A percentile compares a stretch with the other conserved stretches of the same genome.
These are phyloP conservation scores for Salix viminalis DNA, from an alignment of 345 rosid species.

Conservation along the genomic window DNA sequence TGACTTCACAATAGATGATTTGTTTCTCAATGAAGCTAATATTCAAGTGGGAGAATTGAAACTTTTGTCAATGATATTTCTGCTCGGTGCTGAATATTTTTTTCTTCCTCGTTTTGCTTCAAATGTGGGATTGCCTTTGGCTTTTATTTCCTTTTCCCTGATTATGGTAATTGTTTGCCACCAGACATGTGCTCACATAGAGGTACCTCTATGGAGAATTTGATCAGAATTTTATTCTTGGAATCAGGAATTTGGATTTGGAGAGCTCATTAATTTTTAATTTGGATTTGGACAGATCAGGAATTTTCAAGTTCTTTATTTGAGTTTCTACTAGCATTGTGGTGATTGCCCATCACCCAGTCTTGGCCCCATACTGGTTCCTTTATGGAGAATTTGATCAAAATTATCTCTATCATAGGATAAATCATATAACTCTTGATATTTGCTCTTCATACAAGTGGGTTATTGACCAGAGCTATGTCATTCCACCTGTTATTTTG, in stretches of 20 bases:
- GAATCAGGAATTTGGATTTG: not conserved
- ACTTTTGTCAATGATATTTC: not conserved
- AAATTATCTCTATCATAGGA: not conserved
- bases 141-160: not conserved
- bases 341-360: too few species aligned
- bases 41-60: not conserved
- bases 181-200: not conserved
- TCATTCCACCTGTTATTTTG: not conserved
- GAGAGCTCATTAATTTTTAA: not conserved
- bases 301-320: not conserved
- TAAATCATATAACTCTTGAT: too few species aligned
- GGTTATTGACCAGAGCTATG: too few species aligned
- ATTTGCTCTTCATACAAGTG: too few species aligned
- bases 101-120: not conserved
- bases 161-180: not conserved
- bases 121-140: too few species aligned
- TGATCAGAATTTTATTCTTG: too few species aligned
- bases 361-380: not conserved
- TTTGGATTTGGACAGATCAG: not conserved
- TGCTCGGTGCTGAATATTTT: not conserved
- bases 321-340: not conserved
- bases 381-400: not conserved
- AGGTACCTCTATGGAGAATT: not conserved
- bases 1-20: constrained; percentile 2
- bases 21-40: not conserved